Base-by-base conservation (phyloP, 768 basidiomycete species). In the Russula compacta region DNA sequence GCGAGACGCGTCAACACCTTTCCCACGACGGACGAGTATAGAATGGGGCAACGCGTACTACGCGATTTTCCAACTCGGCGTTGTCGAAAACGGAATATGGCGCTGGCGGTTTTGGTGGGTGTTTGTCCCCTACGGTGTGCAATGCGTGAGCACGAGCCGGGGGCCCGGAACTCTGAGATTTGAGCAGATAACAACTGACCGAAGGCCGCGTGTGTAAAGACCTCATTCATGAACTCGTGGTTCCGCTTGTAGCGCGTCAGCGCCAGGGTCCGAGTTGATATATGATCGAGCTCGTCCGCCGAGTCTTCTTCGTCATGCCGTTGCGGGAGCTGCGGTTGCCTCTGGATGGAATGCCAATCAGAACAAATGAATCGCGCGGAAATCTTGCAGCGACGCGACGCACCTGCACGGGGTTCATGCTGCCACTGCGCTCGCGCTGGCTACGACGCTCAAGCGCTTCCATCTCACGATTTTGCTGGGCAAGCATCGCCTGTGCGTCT, bases 211-310 rank as follows among this genome's bases (percentile, higher is more conserved):
- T 81, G 79, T 64, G 77, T 78, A 71, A 92, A 91, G 1, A 92
- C 85, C 46, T 86, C 86, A 68, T 86, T 86, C 89, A 92, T 92
- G 61, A 86, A 76, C 47, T 90, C 89, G 67, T 92, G 88, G 67
- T 92, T 92, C 6, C 89, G 83, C 65, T 79, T 81, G 68, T 90
- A 92, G 39, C 89, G 78, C 17, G 83, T 80, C 39, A 87, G 67
- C 7, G 90, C 86, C 15, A 91, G 76, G 2, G 87, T 81, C 46
- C 86, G 80, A 2, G 86, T 83, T 0, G 89, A 86, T 60, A 91
- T 85, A 61, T 79, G 75, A 60, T 91, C 89, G 24, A 78, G 73
- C 63, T 89, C 87, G 66, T 88, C 84, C 17, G 66, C 60, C 4
- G 61, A 48, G 42, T 66, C 65, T 40, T 69, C 67, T 52, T 66